Conservation (phyloP, 2,329 filamentous ascomycete genomes). For the Chaetomium olivaceum region DNA sequence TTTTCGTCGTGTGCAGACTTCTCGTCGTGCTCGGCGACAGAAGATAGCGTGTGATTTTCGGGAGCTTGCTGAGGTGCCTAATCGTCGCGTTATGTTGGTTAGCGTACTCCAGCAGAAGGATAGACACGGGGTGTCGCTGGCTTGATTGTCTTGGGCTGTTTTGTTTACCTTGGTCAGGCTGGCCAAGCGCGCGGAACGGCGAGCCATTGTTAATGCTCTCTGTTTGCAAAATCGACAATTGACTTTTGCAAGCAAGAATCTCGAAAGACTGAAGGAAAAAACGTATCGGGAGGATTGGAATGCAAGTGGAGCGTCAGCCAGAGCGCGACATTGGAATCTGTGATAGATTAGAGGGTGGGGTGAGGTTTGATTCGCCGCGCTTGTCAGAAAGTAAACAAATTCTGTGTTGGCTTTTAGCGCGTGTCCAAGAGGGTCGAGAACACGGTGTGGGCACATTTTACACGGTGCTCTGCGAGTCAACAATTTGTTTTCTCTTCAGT, state of each 20-base stretch:
- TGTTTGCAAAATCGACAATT: not conserved
- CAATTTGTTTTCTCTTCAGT: not conserved
- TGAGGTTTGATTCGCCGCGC: conserved; percentile 30
- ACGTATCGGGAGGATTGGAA: conserved; percentile 14
- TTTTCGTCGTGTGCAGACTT: conserved; percentile 32
- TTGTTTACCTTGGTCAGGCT: conserved; percentile 43
- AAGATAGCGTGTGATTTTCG: conserved; percentile 39
- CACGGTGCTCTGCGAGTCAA: not conserved
- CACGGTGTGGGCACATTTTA: not conserved
- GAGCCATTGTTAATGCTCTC: conserved; percentile 37
- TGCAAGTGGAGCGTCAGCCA: conserved; percentile 18
- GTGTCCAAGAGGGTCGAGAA: conserved; percentile 11
- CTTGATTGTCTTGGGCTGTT: conserved; percentile 20
- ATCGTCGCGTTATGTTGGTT: not conserved
- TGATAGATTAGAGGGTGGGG: conserved; percentile 23
- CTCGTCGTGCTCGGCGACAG: conserved; percentile 49
- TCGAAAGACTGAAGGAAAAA: not conserved
- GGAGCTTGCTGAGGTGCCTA: conserved; percentile 31
- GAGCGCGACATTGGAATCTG: conserved; percentile 12
- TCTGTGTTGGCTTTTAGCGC: not conserved
- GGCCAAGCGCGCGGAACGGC: conserved; percentile 48
- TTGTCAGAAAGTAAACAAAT: conserved; percentile 32
- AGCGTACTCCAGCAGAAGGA: conserved; percentile 5
- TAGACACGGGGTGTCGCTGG: not conserved
- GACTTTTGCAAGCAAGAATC: not conserved